Base-by-base conservation (phyloP, 2,329 filamentous ascomycete genomes). In the Ambrosiella cleistominuta region DNA sequence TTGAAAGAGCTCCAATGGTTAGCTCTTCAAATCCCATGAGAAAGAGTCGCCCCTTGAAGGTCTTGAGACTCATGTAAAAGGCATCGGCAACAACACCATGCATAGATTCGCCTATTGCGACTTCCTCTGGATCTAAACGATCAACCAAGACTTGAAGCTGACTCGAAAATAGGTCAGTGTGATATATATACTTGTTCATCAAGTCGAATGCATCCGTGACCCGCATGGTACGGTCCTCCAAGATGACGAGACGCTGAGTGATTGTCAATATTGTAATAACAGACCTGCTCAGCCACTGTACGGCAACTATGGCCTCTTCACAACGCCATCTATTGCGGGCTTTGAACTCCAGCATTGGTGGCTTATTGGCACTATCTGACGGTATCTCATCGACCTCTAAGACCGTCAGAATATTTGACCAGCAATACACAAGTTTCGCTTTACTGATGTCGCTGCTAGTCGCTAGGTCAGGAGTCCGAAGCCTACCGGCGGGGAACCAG, bases 51-150 rank as follows among this genome's bases (percentile, higher is more conserved):
- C 93, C 90, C 69, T 97, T 98, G 71, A 97, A 98, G 2, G 88
- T 80, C 66, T 87, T 88, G 70, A 97, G 91, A 69, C 91, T 96
- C 88, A 97, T 97, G 67, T 91, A 91, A 65, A 96, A 98, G 0
- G 90, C 93, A 74, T 98, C 93, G 7, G 91, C 91, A 53, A 97
- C 88, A 7, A 97, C 90, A 1, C 91, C 91, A 70, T 97, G 93
- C 82, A 97, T 86, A 0, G 88, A 87, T 0, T 80, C 75, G 64
- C 96, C 89, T 60, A 90, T 82, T 63, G 95, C 89, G 11, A 50
- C 38, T 9, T 55, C 56, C 7, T 19, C 38, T 4, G 8, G 8
- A 62, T 96, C 85, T 15, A 93, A 74, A 61, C 90, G 84, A 68
- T 97, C 93, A 19, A 98, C 88, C 5, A 97, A 77, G 15, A 75